Conservation (phyloP, 352 stramenopile species). For the Phytophthora uliginosa region DNA sequence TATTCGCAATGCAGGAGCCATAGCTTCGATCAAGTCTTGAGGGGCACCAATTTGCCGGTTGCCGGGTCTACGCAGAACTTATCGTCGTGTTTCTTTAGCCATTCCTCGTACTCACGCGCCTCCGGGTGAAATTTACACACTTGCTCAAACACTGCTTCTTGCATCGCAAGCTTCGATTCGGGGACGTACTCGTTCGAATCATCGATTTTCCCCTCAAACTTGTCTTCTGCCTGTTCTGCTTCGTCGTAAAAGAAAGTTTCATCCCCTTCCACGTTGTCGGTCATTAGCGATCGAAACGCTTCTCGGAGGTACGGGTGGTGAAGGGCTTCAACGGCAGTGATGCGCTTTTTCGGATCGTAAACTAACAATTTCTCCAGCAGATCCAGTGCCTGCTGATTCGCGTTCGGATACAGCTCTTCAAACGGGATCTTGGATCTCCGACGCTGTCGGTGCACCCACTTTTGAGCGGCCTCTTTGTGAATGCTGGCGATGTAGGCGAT, state of each 20-base stretch:
- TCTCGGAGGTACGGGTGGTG: conserved; percentile 94
- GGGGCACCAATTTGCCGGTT: conserved; percentile 69
- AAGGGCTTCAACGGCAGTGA: conserved; percentile 95
- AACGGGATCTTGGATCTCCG: conserved; percentile 69
- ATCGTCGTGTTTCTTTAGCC: conserved; percentile 67
- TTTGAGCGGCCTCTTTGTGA: conserved; percentile 77
- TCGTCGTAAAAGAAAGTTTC: conserved; percentile 51
- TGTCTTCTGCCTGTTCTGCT: conserved; percentile 67
- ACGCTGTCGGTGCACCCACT: conserved; percentile 76
- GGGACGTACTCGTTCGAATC: conserved; percentile 75
- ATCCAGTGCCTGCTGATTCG: conserved; percentile 75
- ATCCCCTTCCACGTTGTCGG: conserved; percentile 28
- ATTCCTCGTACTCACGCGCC: conserved; percentile 69
- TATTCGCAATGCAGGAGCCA: not conserved
- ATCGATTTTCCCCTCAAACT: conserved; percentile 74
- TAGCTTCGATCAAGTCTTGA: conserved; percentile 30
- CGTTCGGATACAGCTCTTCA: conserved; percentile 80
- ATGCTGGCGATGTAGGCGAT: conserved; percentile 68
- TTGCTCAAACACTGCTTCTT: conserved; percentile 84
- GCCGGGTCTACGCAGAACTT: conserved; percentile 66
- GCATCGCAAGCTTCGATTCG: conserved; percentile 74
- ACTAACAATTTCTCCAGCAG: conserved; percentile 79
- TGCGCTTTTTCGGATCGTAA: conserved; percentile 69
- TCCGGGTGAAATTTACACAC: conserved; percentile 84
- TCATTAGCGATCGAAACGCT: conserved; percentile 62